These are phyloP conservation scores for Gossypium rotundifolium DNA, from an alignment of 345 rosid species.

Conservation along the genomic window DNA sequence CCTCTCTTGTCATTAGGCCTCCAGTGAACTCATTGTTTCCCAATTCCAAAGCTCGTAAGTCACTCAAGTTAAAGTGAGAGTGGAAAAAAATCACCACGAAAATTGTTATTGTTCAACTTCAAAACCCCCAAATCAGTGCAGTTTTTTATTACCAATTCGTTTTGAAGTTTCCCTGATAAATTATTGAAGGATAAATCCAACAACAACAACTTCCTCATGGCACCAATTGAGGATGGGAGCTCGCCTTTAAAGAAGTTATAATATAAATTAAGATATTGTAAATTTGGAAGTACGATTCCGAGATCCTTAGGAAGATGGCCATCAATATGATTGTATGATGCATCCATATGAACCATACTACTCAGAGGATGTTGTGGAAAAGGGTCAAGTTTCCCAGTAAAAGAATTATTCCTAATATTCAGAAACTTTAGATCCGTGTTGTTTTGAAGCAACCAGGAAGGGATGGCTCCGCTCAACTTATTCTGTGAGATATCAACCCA, in stretches of 20 bases:
- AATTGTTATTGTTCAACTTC: background rate
- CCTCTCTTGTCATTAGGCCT: background rate
- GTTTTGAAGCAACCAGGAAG: slow-evolving; percentile 23
- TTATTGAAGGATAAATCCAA: slow-evolving; percentile 7
- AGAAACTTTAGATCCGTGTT: slow-evolving; percentile 3
- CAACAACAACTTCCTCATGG: background rate
- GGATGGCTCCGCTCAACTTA: slow-evolving; percentile 10
- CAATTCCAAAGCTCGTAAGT: background rate
- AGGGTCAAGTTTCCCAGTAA: background rate
- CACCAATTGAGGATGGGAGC: background rate
- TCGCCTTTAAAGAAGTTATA: slow-evolving; percentile 1
- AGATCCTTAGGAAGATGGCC: slow-evolving; percentile 12
- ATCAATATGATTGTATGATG: background rate
- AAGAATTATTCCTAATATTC: background rate
- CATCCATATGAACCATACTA: background rate
- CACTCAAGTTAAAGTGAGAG: background rate
- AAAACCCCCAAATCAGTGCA: background rate
- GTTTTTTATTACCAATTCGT: background rate
- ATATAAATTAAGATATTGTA: background rate
- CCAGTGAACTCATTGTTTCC: background rate
- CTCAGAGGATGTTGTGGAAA: background rate
- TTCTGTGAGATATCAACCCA: background rate
- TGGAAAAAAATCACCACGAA: background rate
- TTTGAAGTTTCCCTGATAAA: background rate
- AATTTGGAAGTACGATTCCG: background rate